A percentile compares a stretch with the other conserved stretches of the same genome.
phyloP scores from a whole-genome alignment of 768 basidiomycete species.

The Boletus pseudopeckii region DNA sequence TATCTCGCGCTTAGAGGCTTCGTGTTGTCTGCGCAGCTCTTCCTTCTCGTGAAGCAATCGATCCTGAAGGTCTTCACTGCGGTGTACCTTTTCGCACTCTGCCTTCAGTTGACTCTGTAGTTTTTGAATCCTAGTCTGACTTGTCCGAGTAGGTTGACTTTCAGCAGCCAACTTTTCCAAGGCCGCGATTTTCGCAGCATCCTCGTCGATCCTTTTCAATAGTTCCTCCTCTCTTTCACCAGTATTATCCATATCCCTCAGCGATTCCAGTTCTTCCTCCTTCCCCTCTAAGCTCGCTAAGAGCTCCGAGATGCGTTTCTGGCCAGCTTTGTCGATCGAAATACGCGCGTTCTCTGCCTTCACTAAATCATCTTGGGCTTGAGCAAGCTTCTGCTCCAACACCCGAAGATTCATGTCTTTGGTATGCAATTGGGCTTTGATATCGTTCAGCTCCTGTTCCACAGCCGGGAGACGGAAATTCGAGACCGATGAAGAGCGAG shows the following conservation, averaged over 20 bases:
- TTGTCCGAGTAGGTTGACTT: constrained; percentile 31
- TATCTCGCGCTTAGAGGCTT: constrained; percentile 36
- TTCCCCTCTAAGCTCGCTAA: constrained; percentile 46
- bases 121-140: constrained; percentile 38
- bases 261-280: constrained; percentile 54
- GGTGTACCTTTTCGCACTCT: constrained; percentile 39
- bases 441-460: constrained; percentile 54
- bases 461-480: constrained; percentile 47
- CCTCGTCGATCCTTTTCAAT: constrained; percentile 66
- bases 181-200: constrained; percentile 61
- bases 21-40: constrained; percentile 41
- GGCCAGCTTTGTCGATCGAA: constrained; percentile 47
- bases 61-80: constrained; percentile 41
- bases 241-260: constrained; percentile 38
- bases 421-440: constrained; percentile 40
- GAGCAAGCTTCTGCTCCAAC: constrained; percentile 46
- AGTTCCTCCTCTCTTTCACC: constrained; percentile 58
- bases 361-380: constrained; percentile 46
- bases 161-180: constrained; percentile 49
- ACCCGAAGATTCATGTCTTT: constrained; percentile 44
- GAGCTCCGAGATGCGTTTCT: constrained; percentile 44
- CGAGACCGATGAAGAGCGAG: constrained; percentile 59
- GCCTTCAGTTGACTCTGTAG: constrained; percentile 39
- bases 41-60: constrained; percentile 57
- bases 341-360: constrained; percentile 58